A percentile compares a stretch with the other conserved stretches of the same genome.
phyloP scores from a whole-genome alignment of 73 alveolate genomes.

The Paramecium biaurelia region DNA sequence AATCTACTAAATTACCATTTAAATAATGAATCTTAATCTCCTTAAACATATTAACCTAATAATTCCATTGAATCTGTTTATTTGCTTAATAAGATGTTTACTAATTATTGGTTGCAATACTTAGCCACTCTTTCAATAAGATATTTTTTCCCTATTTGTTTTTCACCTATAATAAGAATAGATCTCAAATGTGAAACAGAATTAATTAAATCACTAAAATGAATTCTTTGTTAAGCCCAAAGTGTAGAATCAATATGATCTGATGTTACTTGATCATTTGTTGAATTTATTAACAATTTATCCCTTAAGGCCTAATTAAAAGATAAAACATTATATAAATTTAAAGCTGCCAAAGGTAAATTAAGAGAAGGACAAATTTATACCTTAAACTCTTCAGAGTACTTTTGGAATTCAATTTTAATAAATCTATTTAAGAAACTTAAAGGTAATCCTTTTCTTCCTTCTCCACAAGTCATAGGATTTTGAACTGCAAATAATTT shows the following conservation, averaged over 20 bases:
- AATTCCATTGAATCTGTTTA: slow-evolving; percentile 55
- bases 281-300: neutral
- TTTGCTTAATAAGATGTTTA: slow-evolving; percentile 10
- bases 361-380: neutral
- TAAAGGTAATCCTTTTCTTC: slow-evolving; percentile 98
- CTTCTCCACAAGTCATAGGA: slow-evolving; percentile 70
- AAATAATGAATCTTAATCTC: slow-evolving; percentile 27
- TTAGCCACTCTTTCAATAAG: slow-evolving; percentile 19
- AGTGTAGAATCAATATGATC: slow-evolving; percentile 33
- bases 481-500: slow-evolving; percentile 56
- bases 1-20: slow-evolving; percentile 55
- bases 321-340: neutral
- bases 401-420: slow-evolving; percentile 68
- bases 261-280: neutral
- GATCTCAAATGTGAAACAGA: neutral
- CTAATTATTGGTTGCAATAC: neutral
- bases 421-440: slow-evolving; percentile 98
- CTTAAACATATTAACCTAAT: slow-evolving; percentile 53
- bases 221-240: neutral
- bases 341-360: neutral
- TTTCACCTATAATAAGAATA: slow-evolving; percentile 12
- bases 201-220: slow-evolving; percentile 41
- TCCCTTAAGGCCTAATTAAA: neutral
- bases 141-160: slow-evolving; percentile 44
- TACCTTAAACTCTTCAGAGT: neutral